Evolutionary conservation across 345 rosid species (phyloP).

Genomic region (Iberis pinnata): DNA sequence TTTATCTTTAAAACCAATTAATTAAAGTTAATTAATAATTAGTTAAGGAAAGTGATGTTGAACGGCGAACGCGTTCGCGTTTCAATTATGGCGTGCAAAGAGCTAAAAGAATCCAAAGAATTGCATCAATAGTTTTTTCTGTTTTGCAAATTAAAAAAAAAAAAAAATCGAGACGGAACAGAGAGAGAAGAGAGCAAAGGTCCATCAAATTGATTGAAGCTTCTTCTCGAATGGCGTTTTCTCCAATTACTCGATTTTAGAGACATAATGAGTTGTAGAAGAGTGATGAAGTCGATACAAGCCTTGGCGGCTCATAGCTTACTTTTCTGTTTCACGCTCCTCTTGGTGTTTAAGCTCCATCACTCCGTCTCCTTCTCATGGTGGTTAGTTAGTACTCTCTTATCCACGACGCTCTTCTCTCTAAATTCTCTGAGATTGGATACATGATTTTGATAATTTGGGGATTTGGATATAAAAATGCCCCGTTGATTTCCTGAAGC

Average conservation of each 20-base stretch:
- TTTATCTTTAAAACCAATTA: too few relatives aligned
- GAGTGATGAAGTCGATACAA: slow-evolving; percentile 87
- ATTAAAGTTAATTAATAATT: too few relatives aligned
- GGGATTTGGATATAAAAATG: background rate
- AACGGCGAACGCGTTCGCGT: slow-evolving; percentile 31
- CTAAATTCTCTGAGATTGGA: background rate
- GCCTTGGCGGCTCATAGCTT: slow-evolving; percentile 73
- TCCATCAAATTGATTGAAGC: slow-evolving; percentile 1
- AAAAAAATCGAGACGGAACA: slow-evolving; percentile 3
- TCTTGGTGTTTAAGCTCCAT: slow-evolving; percentile 70
- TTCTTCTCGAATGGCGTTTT: slow-evolving; percentile 23
- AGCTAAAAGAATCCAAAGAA: slow-evolving; percentile 21
- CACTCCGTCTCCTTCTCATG: slow-evolving; percentile 58
- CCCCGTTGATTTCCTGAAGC: slow-evolving; percentile 1
- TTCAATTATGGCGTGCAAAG: slow-evolving; percentile 26
- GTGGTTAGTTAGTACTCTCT: slow-evolving; percentile 63
- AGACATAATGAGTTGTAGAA: slow-evolving; percentile 62
- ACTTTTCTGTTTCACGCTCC: slow-evolving; percentile 61
- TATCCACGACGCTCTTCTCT: background rate
- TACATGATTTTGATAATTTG: slow-evolving; percentile 17
- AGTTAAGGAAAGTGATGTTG: slow-evolving; percentile 12
- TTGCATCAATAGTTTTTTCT: slow-evolving; percentile 11
- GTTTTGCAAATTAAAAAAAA: background rate
- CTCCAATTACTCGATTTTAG: slow-evolving; percentile 10
- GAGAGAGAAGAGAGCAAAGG: slow-evolving; percentile 10